Conservation (phyloP, 2,329 filamentous ascomycete genomes). For the Penicillium sp. region DNA sequence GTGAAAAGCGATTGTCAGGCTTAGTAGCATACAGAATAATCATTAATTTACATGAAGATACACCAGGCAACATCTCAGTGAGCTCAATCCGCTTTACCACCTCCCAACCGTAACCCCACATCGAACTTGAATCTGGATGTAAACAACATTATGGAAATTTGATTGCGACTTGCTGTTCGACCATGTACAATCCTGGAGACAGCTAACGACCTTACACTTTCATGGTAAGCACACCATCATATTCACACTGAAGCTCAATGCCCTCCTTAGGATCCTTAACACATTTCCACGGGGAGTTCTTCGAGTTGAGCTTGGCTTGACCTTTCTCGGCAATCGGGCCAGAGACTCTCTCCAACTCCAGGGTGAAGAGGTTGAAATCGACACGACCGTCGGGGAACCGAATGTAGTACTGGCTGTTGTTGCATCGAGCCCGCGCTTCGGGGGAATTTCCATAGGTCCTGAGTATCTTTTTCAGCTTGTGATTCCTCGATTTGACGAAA, state of each 20-base stretch:
- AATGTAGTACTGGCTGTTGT: slow-evolving; percentile 28
- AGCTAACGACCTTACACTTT: background rate
- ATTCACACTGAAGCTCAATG: slow-evolving; percentile 17
- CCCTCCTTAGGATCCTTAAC: slow-evolving; percentile 9
- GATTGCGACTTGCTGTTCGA: too few species aligned
- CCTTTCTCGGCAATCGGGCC: slow-evolving; percentile 23
- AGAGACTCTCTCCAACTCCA: slow-evolving; percentile 23
- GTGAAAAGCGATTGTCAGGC: too few species aligned
- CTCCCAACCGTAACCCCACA: too few species aligned
- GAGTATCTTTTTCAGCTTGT: background rate
- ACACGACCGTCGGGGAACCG: slow-evolving; percentile 21
- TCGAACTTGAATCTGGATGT: too few species aligned
- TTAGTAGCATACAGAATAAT: background rate
- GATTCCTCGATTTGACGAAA: background rate
- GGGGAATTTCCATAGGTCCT: slow-evolving; percentile 21
- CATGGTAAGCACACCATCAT: slow-evolving; percentile 18
- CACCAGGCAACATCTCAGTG: too few species aligned
- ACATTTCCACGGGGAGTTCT: slow-evolving; percentile 21
- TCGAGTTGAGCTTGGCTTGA: slow-evolving; percentile 16
- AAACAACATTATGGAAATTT: too few species aligned
- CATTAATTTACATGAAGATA: background rate
- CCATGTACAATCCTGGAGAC: too few species aligned
- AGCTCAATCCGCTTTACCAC: too few species aligned
- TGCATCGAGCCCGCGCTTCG: slow-evolving; percentile 22
- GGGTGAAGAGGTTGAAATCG: slow-evolving; percentile 22